Evolutionary conservation across 257 asterid genomes (phyloP).

Genomic region (Solanum lycopersicoides): DNA sequence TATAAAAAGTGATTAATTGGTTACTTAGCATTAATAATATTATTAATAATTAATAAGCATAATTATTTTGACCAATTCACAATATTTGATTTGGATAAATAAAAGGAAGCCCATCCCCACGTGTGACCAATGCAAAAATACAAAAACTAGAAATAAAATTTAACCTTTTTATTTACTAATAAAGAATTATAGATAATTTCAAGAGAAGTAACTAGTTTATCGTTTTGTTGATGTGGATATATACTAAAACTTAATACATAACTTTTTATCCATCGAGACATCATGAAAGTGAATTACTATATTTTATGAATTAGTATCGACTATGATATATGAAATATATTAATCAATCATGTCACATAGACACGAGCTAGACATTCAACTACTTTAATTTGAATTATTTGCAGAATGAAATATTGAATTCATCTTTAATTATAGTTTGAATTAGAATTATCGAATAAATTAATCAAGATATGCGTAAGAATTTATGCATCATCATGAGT

Average conservation of each 20-base stretch:
- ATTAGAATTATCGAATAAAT: accelerated
- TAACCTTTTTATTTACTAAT: background rate
- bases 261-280: background rate
- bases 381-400: too few relatives aligned
- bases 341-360: background rate
- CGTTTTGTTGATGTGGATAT: background rate
- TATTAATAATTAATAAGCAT: background rate
- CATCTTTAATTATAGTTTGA: background rate
- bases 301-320: background rate
- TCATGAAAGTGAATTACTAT: background rate
- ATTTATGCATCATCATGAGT: background rate
- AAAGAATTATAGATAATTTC: background rate
- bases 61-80: background rate
- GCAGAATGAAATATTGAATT: background rate
- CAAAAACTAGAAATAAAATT: background rate
- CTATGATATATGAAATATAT: background rate
- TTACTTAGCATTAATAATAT: background rate
- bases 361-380: background rate
- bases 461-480: background rate
- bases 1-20: background rate
- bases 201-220: background rate
- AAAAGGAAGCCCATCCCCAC: background rate
- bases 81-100: background rate
- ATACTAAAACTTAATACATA: background rate
- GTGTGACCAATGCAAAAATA: background rate